Evolutionary conservation across 2,329 filamentous ascomycete species (phyloP), one percentile per base, ranked within the genome.

Genomic region (Colletotrichum abscissum): DNA sequence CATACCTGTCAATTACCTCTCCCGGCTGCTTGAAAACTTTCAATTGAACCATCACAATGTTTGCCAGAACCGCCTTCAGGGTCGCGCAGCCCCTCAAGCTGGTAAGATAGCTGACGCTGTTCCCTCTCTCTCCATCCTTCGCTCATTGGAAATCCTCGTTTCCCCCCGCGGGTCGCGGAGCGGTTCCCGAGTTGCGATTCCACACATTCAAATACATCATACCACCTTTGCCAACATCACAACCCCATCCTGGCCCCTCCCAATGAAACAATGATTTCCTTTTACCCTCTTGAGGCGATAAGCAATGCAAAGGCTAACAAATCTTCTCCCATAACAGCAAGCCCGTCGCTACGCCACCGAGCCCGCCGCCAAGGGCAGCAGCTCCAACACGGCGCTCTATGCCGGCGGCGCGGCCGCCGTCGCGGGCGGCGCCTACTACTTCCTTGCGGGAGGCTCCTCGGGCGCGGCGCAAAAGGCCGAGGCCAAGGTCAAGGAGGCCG

Each of bases 261-360:
- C 7, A 22, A 49, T 3, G 60, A 46, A 24, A 16, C 16, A 30
- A 22, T 46, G 19, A 24, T 56, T 56, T 9, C 5, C 54, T 46
- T 5, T 33, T 7, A 14, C 24, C 35, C 24, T 60, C 54, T 54
- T n/a, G 24, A 57, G 35, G 12, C 14, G 22, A n/a, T 24, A 35
- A 55, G 9, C 33, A 19, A 14, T 19, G 16, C 5, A 57, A 59
- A 52, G 35, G 49, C 64, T 72, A 26, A 72, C 28, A 5, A 22
- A 82, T 69, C 76, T 75, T 70, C 83, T 87, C 75, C 82, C 26
- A n/a, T 56, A 14, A 38, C 49, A 87, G 85, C 84, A 84, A 77
- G 80, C 84, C 76, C 87, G 88, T 75, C 84, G 84, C 79, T 98
- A 97, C 84, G 94, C 95, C 70, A 93, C 94, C 76, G 88, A 91